Evolutionary conservation across 2,329 filamentous ascomycete species (phyloP).

Genomic region (Penicillium sp.): DNA sequence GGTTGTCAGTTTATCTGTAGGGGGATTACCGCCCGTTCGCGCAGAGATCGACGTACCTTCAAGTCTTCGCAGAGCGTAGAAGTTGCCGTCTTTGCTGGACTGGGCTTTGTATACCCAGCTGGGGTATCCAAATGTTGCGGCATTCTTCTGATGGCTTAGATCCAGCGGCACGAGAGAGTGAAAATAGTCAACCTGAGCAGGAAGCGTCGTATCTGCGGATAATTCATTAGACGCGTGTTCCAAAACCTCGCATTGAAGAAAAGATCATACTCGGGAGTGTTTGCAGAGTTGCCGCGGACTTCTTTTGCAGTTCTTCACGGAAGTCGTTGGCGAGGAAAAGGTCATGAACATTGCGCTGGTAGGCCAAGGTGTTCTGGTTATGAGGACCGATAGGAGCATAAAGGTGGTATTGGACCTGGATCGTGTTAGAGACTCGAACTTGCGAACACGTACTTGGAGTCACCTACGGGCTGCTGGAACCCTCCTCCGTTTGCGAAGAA

Average conservation of each 20-base stretch:
- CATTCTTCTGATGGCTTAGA: conserved; percentile 70
- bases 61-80: conserved; percentile 80
- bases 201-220: conserved; percentile 58
- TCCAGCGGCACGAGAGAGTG: conserved; percentile 89
- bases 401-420: conserved; percentile 79
- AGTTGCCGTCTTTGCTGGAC: conserved; percentile 78
- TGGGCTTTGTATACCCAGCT: conserved; percentile 96
- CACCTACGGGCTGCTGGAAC: conserved; percentile 59
- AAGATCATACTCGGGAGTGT: conserved; percentile 62
- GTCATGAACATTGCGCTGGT: conserved; percentile 81
- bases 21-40: background rate
- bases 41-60: conserved; percentile 52
- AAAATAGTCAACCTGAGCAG: conserved; percentile 73
- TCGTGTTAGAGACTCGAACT: background rate
- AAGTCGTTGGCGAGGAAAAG: conserved; percentile 86
- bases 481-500: conserved; percentile 59
- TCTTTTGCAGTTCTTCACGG: conserved; percentile 83
- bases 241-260: background rate
- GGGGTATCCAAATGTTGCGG: conserved; percentile 73
- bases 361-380: conserved; percentile 71
- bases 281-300: conserved; percentile 76
- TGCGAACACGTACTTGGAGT: background rate
- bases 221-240: background rate
- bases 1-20: conserved; percentile 1
- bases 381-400: conserved; percentile 85